Conservation (phyloP, 1,284 basidiomycete genomes). For the Ustilago sp. region DNA sequence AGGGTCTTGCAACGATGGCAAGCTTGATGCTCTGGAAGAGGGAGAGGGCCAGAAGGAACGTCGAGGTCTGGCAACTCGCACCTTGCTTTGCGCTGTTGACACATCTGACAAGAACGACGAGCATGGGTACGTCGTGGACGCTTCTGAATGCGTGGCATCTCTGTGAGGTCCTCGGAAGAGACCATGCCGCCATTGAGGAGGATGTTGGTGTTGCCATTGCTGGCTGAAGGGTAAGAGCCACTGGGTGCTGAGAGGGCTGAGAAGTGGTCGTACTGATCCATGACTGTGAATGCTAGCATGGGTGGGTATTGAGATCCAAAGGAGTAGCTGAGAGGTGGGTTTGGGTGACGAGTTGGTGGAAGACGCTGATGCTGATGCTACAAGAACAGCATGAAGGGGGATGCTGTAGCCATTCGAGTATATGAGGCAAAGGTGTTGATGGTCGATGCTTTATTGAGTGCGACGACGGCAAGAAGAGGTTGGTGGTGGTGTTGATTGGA, state of each 20-base stretch:
- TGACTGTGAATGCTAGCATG: background rate
- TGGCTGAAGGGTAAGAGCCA: background rate
- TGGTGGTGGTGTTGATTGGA: background rate
- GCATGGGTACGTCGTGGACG: conserved; percentile 43
- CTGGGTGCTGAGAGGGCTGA: background rate
- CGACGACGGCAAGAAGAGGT: background rate
- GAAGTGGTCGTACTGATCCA: conserved; percentile 6
- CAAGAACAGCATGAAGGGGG: background rate
- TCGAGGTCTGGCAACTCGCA: conserved; percentile 47
- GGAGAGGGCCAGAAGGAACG: conserved; percentile 33
- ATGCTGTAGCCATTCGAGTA: background rate
- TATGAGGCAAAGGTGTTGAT: background rate
- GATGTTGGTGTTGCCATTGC: background rate
- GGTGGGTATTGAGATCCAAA: background rate
- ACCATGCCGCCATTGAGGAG: background rate
- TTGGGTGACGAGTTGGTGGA: background rate
- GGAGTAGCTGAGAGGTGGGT: background rate
- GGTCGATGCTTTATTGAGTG: background rate
- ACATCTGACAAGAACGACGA: conserved; percentile 48
- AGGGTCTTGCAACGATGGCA: conserved; percentile 45
- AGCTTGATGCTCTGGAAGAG: conserved; percentile 36
- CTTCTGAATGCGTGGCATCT: conserved; percentile 35
- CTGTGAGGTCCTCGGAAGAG: conserved; percentile 9
- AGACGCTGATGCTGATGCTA: background rate
- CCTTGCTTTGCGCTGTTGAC: conserved; percentile 49